Percentiles rank a stretch among this genome's conserved stretches.
Evolutionary conservation across 164 flowering plant genomes (phyloP).

Genomic region (Berberis vulgaris): DNA sequence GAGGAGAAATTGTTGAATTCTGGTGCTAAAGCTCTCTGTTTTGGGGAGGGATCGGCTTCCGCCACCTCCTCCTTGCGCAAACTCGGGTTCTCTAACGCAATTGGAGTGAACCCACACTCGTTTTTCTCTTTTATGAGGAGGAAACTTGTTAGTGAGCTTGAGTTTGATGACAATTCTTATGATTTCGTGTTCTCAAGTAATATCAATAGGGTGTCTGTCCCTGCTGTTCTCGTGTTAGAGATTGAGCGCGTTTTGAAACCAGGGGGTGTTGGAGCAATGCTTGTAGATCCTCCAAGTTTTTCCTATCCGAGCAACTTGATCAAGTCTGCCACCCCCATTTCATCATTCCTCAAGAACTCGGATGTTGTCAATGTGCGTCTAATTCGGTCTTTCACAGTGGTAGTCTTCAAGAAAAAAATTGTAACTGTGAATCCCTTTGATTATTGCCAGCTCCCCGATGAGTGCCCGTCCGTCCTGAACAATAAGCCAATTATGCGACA

Average conservation of each 20-base stretch:
- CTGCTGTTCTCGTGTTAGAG: conserved; percentile 69
- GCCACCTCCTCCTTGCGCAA: conserved; percentile 41
- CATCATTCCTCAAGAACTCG: conserved; percentile 56
- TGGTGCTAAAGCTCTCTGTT: conserved; percentile 47
- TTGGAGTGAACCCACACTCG: conserved; percentile 28
- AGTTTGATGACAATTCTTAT: conserved; percentile 45
- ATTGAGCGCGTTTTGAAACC: conserved; percentile 78
- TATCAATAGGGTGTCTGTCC: conserved; percentile 57
- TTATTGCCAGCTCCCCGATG: conserved; percentile 42
- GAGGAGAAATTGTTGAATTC: conserved; percentile 37
- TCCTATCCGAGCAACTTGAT: conserved; percentile 39
- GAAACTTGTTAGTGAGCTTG: conserved; percentile 40
- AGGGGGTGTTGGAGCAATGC: conserved; percentile 72
- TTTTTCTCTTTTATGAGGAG: conserved; percentile 36
- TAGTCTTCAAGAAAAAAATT: conserved; percentile 58
- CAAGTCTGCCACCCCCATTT: conserved; percentile 60
- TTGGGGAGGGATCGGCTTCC: conserved; percentile 58
- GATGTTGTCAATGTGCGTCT: conserved; percentile 45
- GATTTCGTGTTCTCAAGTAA: conserved; percentile 71
- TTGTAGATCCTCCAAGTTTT: conserved; percentile 25
- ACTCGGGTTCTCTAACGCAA: conserved; percentile 39
- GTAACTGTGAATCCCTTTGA: conserved; percentile 29
- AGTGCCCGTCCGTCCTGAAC: conserved; percentile 45
- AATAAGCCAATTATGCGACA: conserved; percentile 35
- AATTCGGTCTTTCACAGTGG: conserved; percentile 35